Evolutionary conservation across 164 flowering plant species (phyloP).

Genomic region (Magnolia officinalis): DNA sequence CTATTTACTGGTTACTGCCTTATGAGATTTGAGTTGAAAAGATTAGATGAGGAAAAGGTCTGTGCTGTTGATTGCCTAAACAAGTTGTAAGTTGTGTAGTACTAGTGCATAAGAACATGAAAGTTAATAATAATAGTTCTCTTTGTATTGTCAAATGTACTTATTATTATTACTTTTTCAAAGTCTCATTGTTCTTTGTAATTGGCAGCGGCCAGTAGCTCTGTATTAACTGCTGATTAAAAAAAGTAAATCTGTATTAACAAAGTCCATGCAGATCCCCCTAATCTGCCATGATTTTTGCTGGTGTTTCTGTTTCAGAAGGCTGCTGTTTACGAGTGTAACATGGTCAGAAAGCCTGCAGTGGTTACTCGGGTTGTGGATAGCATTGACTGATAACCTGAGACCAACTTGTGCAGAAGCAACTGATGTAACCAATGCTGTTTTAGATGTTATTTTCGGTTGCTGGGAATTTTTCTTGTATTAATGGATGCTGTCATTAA

Average conservation of each 20-base stretch:
- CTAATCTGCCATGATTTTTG: slow-evolving; percentile 21
- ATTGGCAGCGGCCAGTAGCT: background rate
- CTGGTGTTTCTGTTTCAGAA: slow-evolving; percentile 89
- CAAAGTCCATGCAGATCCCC: background rate
- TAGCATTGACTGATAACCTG: slow-evolving; percentile 90
- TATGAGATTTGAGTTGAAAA: too few relatives aligned
- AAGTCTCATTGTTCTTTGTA: background rate
- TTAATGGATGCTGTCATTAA: background rate
- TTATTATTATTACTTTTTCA: too few relatives aligned
- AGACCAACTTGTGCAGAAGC: slow-evolving; percentile 97
- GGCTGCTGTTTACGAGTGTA: slow-evolving; percentile 81
- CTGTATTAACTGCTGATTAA: background rate
- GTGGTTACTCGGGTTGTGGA: slow-evolving; percentile 91
- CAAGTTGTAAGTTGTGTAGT: too few relatives aligned
- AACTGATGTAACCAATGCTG: slow-evolving; percentile 91
- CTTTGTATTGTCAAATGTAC: too few relatives aligned
- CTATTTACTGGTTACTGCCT: too few relatives aligned
- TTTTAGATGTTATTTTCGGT: slow-evolving; percentile 54
- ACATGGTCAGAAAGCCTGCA: slow-evolving; percentile 91
- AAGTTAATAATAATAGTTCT: too few relatives aligned
- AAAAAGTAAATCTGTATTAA: background rate
- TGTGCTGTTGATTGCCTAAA: too few relatives aligned
- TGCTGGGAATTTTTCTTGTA: background rate
- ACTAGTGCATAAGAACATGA: too few relatives aligned
- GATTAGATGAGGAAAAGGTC: too few relatives aligned